Base-by-base conservation (phyloP, 768 basidiomycete genomes). In the Russula earlei region DNA sequence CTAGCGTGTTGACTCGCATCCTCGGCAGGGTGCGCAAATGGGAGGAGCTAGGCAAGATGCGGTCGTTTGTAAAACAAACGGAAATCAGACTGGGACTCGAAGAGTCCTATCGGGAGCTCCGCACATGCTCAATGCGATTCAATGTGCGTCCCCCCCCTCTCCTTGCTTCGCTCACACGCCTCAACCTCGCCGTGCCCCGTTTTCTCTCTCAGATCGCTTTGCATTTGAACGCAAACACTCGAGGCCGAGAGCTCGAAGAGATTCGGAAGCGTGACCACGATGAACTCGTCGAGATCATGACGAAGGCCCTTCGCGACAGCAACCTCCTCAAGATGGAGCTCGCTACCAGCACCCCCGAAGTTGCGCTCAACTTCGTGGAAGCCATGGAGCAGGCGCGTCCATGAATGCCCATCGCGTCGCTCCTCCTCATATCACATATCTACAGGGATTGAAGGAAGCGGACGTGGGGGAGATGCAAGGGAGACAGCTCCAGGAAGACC, bases 51-150 rank as follows among this genome's bases (percentile, higher is more conserved):
- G 55, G 50, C 33, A 54, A 50, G 31, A 49, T 61, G 49, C 41
- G 22, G 54, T 53, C 58, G 8, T 52, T 62, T 19, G 42, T 61
- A 4, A 48, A 60, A 31, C 61, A 62, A 40, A 54, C 53, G 1
- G 59, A 61, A 29, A 62, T 62, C 47, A 61, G 19, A 20, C 4
- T 38, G 11, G 61, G 48, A 7, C 50, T 62, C 7, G 61, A 62
- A 14, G 38, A 50, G 15, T 61, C 58, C n/a, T 62, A 62, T 11
- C 54, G 20, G 46, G 61, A 62, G 55, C 17, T 62, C 29, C 46
- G 56, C 1, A 8, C 48, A 6, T 56, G 54, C 25, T 49, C 54
- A 8, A 24, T 42, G 29, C 45, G 17, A 22, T 62, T 62, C 38
- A 61, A 62, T 14, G 61, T 62, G 33, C 36, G 60, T 27, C 8